These are phyloP conservation scores for Lactifluus rugatus DNA, from an alignment of 768 basidiomycete genomes.

Conservation along the genomic window DNA sequence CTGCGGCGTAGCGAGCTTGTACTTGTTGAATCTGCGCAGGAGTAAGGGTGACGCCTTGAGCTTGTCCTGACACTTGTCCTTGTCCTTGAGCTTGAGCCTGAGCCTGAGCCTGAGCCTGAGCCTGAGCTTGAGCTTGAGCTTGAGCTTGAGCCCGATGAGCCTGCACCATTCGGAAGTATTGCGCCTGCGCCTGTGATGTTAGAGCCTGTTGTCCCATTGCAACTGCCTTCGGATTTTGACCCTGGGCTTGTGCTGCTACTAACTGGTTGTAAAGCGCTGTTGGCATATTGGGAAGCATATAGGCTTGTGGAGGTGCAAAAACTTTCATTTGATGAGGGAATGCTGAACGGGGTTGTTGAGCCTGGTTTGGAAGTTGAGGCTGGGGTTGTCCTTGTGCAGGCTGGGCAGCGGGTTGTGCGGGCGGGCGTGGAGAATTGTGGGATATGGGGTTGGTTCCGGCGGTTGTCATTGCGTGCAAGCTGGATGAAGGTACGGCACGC, in stretches of 20 bases:
- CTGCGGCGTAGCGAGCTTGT: constrained; percentile 6
- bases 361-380: constrained; percentile 13
- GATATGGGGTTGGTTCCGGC: constrained; percentile 28
- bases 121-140: constrained; percentile 10
- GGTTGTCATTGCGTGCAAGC: constrained; percentile 28
- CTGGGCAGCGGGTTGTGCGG: constrained; percentile 29
- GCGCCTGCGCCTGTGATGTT: too few relatives aligned
- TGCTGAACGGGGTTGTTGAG: constrained; percentile 1
- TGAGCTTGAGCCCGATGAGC: neutral
- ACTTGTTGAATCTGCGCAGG: neutral
- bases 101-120: constrained; percentile 17
- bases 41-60: neutral
- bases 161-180: too few relatives aligned
- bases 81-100: constrained; percentile 17
- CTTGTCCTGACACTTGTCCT: constrained; percentile 11
- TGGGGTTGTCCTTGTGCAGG: constrained; percentile 30
- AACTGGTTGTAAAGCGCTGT: neutral
- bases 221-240: constrained; percentile 7
- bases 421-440: constrained; percentile 13
- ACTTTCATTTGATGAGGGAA: constrained; percentile 3
- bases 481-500: constrained; percentile 6
- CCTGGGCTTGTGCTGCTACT: constrained; percentile 2
- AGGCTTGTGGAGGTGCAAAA: neutral
- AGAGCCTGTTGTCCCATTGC: neutral
- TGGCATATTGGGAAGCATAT: neutral